Conservation (phyloP, 371 early-diverging fungal genomes). For the Mortierella sp. region DNA sequence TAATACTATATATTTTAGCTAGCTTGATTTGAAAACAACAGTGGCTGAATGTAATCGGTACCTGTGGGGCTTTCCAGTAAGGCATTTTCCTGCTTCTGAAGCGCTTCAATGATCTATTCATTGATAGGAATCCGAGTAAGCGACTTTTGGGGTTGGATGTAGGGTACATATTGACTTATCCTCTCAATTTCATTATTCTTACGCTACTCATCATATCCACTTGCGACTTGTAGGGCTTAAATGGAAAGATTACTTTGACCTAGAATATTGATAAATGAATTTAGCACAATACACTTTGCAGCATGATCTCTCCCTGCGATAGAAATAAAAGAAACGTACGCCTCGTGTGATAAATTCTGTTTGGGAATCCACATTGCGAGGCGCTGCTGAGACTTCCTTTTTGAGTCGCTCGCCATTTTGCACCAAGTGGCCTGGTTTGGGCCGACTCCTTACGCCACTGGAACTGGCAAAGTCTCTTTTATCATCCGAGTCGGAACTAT, state of each 20-base stretch:
- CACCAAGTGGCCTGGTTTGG: background rate
- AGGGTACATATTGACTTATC: background rate
- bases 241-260: conserved; percentile 67
- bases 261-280: background rate
- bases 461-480: background rate
- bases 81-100: conserved; percentile 65
- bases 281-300: background rate
- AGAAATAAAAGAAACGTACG: conserved; percentile 4
- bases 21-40: background rate
- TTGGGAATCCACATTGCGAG: conserved; percentile 11
- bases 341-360: conserved; percentile 32
- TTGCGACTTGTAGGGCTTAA: conserved; percentile 68
- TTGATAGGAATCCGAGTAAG: background rate
- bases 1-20: background rate
- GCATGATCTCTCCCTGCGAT: background rate
- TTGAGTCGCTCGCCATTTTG: background rate
- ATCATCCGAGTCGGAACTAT: conserved; percentile 20
- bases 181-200: conserved; percentile 47
- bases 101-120: conserved; percentile 63
- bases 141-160: background rate
- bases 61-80: conserved; percentile 73
- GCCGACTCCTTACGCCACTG: background rate
- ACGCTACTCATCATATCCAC: conserved; percentile 72
- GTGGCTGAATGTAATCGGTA: background rate
- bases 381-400: background rate